Percentiles rank a stretch among this genome's conserved stretches.
These are phyloP conservation scores for Mycosarcoma maydis DNA, from an alignment of 1,284 basidiomycete species.

Conservation along the genomic window DNA sequence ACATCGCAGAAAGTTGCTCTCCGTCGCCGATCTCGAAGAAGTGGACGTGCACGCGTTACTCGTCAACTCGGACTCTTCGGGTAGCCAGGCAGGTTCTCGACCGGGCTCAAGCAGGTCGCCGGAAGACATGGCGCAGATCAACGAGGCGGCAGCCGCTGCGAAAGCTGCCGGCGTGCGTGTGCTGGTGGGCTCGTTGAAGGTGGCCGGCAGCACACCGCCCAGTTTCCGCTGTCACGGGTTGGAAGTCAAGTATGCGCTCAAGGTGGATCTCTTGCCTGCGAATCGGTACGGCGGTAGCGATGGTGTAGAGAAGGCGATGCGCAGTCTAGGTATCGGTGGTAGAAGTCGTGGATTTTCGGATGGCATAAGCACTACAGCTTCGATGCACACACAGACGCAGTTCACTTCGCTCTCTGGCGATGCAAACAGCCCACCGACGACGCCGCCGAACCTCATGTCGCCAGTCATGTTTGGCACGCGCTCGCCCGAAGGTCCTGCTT, in stretches of 20 bases:
- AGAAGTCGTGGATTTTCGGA: slow-evolving; percentile 39
- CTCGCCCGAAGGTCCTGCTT: slow-evolving; percentile 19
- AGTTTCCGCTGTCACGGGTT: slow-evolving; percentile 59
- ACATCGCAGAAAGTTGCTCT: slow-evolving; percentile 49
- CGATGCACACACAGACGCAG: slow-evolving; percentile 50
- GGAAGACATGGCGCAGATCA: slow-evolving; percentile 40
- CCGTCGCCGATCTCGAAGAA: slow-evolving; percentile 59
- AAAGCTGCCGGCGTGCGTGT: slow-evolving; percentile 49
- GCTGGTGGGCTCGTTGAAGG: slow-evolving; percentile 49
- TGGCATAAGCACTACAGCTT: slow-evolving; percentile 37
- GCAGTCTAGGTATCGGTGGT: slow-evolving; percentile 24
- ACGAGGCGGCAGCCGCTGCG: slow-evolving; percentile 33
- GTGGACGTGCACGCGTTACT: slow-evolving; percentile 51
- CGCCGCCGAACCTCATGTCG: slow-evolving; percentile 29
- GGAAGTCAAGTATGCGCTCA: slow-evolving; percentile 63
- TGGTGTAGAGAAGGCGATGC: slow-evolving; percentile 34
- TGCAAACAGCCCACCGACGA: slow-evolving; percentile 37
- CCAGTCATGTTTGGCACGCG: slow-evolving; percentile 26
- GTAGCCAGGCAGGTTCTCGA: slow-evolving; percentile 31
- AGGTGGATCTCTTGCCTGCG: slow-evolving; percentile 56
- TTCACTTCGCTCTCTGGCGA: slow-evolving; percentile 42
- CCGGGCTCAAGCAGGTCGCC: slow-evolving; percentile 37
- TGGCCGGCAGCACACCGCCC: slow-evolving; percentile 50
- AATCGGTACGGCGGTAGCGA: slow-evolving; percentile 29
- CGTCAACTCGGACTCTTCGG: slow-evolving; percentile 36